Evolutionary conservation across 2,329 filamentous ascomycete species (phyloP).

Genomic region (Xylaria sp.): DNA sequence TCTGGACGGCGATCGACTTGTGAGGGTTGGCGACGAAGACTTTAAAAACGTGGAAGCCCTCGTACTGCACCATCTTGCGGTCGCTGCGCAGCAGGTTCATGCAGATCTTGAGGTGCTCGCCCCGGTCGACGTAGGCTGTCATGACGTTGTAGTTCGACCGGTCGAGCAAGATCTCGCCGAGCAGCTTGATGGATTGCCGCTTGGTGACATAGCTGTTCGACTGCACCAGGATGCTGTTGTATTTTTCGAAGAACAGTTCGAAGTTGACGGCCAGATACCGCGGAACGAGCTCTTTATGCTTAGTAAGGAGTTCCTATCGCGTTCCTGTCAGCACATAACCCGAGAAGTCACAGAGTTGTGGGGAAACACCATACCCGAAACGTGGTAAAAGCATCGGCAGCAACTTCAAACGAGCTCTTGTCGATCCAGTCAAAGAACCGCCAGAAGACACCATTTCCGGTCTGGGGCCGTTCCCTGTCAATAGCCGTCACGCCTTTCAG

Average conservation of each 20-base stretch:
- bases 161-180: conserved; percentile 94
- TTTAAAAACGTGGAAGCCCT: conserved; percentile 99
- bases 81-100: conserved; percentile 98
- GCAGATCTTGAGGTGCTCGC: conserved; percentile 96
- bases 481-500: conserved; percentile 81
- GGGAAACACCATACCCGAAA: conserved; percentile 73
- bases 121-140: conserved; percentile 95
- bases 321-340: conserved; percentile 31
- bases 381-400: conserved; percentile 96
- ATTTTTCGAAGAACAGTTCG: conserved; percentile 89
- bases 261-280: conserved; percentile 91
- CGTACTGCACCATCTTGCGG: conserved; percentile 98
- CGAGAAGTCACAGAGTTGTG: not conserved
- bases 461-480: conserved; percentile 78
- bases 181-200: conserved; percentile 94
- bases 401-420: conserved; percentile 94
- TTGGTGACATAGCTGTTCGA: conserved; percentile 98
- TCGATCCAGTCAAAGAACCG: conserved; percentile 98
- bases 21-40: conserved; percentile 99
- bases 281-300: conserved; percentile 90
- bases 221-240: conserved; percentile 87
- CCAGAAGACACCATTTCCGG: conserved; percentile 91
- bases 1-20: conserved; percentile 95
- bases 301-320: conserved; percentile 81
- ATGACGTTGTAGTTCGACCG: conserved; percentile 97